Evolutionary conservation across 164 flowering plant species (phyloP), one percentile per base, ranked within the genome.

Genomic region (Magnolia sinica): DNA sequence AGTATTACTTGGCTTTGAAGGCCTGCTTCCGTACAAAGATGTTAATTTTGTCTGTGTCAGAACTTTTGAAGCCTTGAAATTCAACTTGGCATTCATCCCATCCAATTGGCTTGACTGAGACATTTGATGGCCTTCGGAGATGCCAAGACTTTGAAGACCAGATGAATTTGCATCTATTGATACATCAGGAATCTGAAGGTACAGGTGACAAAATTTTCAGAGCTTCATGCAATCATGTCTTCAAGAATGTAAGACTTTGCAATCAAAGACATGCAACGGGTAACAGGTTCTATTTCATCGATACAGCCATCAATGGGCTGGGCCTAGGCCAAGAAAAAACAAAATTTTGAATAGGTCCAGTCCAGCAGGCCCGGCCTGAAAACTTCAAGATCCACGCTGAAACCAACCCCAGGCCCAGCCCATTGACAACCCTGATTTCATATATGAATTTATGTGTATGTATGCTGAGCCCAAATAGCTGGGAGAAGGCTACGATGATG

Each of bases 41-140:
- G 94, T 82, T 83, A 89, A 79, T 71, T 87, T 91, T 77, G 87
- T 73, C 74, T 90, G 93, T 66, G 84, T 81, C 77, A 83, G 79
- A 79, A 79, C 78, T 80, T 90, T 89, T 59, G 91, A 74, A 75
- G 85, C 31, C 73, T 83, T 86, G 83, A 76, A 22, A 71, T 72
- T 79, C 51, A 78, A 45, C 69, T 81, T 84, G 29, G 83, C 87
- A 64, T 71, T 78, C 72, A 81, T 80, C 82, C 69, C 84, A 72
- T 84, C 86, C 64, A 70, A 51, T 66, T 80, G 86, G 7, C 82
- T 83, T 64, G 75, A 76, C 85, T 89, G 85, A 71, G 31, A 71
- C 18, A 82, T 68, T 74, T 77, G 49, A 23, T 72, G 59, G 50
- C 37, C 78, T 52, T 73, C 76, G 20, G 68, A 19, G 63, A 8